Evolutionary conservation across 2,329 filamentous ascomycete species (phyloP).

Genomic region (Simplicillium aogashimaense): DNA sequence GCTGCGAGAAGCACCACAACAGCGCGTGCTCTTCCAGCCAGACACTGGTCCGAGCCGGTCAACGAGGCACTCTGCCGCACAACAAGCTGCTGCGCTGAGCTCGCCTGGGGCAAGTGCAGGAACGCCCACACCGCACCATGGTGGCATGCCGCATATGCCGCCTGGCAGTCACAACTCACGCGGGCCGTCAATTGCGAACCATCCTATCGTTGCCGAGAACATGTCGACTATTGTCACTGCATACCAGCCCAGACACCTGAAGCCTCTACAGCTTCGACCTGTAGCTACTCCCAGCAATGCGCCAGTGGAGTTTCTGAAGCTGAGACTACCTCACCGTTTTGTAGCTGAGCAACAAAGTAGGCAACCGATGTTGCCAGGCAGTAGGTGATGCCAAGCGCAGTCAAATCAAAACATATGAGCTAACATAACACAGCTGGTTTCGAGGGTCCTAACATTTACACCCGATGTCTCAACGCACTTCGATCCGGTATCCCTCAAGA

Average conservation of each 20-base stretch:
- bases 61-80: slow-evolving; percentile 45
- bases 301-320: slow-evolving; percentile 48
- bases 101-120: slow-evolving; percentile 15
- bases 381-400: too few relatives aligned
- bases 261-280: slow-evolving; percentile 57
- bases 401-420: neutral
- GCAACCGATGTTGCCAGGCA: slow-evolving; percentile 48
- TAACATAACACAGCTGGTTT: slow-evolving; percentile 36
- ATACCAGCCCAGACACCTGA: slow-evolving; percentile 58
- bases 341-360: slow-evolving; percentile 20
- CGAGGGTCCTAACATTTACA: slow-evolving; percentile 82
- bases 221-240: slow-evolving; percentile 52
- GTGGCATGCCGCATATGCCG: slow-evolving; percentile 18
- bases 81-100: slow-evolving; percentile 22
- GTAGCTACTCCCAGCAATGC: slow-evolving; percentile 69
- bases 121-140: slow-evolving; percentile 20
- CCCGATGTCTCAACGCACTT: slow-evolving; percentile 74
- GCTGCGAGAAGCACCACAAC: slow-evolving; percentile 73
- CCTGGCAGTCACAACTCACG: slow-evolving; percentile 22
- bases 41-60: slow-evolving; percentile 59
- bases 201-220: slow-evolving; percentile 44
- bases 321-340: slow-evolving; percentile 31
- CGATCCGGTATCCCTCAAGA: slow-evolving; percentile 72
- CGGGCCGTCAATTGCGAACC: slow-evolving; percentile 36
- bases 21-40: slow-evolving; percentile 76